phyloP scores from a whole-genome alignment of 2,329 filamentous ascomycete species.

The Rhexocercosporidium sp. region DNA sequence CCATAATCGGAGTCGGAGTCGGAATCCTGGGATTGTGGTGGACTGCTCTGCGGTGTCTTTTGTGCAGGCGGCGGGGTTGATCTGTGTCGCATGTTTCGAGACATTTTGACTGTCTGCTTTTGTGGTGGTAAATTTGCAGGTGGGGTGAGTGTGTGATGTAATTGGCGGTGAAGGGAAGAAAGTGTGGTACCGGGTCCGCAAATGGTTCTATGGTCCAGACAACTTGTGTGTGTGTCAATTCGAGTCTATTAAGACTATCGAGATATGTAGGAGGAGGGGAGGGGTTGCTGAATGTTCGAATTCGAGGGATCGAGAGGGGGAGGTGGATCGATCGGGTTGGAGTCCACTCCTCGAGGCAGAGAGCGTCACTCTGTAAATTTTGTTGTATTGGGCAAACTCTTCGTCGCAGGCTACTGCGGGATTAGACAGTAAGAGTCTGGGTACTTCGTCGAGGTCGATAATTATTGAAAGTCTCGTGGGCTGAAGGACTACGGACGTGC shows the following conservation, averaged over 20 bases:
- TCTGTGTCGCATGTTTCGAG: conserved; percentile 58
- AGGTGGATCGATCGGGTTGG: conserved; percentile 27
- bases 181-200: conserved; percentile 9
- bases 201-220: conserved; percentile 5
- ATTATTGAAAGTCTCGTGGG: conserved; percentile 72
- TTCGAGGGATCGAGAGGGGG: conserved; percentile 17
- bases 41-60: conserved; percentile 28
- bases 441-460: conserved; percentile 73
- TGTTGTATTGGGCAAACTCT: conserved; percentile 43
- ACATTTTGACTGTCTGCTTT: conserved; percentile 35
- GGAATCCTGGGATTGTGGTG: conserved; percentile 49
- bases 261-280: conserved; percentile 18
- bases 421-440: conserved; percentile 53
- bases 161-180: conserved; percentile 32
- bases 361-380: conserved; percentile 37
- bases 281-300: conserved; percentile 15
- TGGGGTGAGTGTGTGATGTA: conserved; percentile 5
- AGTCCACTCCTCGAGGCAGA: conserved; percentile 31
- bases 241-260: conserved; percentile 27
- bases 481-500: conserved; percentile 82
- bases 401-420: conserved; percentile 22
- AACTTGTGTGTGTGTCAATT: conserved; percentile 4
- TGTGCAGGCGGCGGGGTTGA: conserved; percentile 45
- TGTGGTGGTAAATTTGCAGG: conserved; percentile 9
- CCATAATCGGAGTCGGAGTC: conserved; percentile 72